Percentiles rank a stretch among this genome's conserved stretches.
phyloP scores from a whole-genome alignment of 129 eudicot species.

The Silybum marianum region DNA sequence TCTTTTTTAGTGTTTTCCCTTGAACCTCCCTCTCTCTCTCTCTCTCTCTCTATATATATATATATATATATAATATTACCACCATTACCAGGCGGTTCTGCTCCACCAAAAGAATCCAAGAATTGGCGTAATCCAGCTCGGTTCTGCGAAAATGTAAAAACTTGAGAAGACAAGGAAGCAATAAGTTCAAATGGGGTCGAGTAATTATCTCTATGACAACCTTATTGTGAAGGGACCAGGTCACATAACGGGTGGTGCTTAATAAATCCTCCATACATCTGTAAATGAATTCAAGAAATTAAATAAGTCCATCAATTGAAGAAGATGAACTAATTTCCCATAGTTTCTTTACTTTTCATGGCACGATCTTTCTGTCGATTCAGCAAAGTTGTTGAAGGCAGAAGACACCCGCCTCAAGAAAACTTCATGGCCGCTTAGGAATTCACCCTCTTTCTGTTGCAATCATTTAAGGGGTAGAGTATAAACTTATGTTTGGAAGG shows the following conservation, averaged over 20 bases:
- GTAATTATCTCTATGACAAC: conserved; percentile 33
- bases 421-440: conserved; percentile 82
- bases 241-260: conserved; percentile 97
- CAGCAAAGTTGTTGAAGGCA: conserved; percentile 80
- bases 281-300: conserved; percentile 28
- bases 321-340: conserved; percentile 1
- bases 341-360: conserved; percentile 63
- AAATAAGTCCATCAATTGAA: conserved; percentile 12
- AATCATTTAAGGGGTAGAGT: conserved; percentile 4
- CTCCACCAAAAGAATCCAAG: conserved; percentile 94
- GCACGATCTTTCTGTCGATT: conserved; percentile 90
- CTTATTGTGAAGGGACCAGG: conserved; percentile 99
- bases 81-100: conserved; percentile 61
- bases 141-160: conserved; percentile 49
- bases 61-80: conserved; percentile 24
- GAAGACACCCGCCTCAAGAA: conserved; percentile 72
- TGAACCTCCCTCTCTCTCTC: no score
- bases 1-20: no score
- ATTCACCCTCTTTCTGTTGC: conserved; percentile 94
- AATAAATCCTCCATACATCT: conserved; percentile 98
- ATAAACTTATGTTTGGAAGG: conserved; percentile 1
- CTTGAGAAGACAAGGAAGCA: conserved; percentile 20
- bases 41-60: no score
- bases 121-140: conserved; percentile 97
- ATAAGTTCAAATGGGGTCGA: not conserved